Base-by-base conservation (phyloP, 805 yeast genomes). In the Isabelozyma rhagii region DNA sequence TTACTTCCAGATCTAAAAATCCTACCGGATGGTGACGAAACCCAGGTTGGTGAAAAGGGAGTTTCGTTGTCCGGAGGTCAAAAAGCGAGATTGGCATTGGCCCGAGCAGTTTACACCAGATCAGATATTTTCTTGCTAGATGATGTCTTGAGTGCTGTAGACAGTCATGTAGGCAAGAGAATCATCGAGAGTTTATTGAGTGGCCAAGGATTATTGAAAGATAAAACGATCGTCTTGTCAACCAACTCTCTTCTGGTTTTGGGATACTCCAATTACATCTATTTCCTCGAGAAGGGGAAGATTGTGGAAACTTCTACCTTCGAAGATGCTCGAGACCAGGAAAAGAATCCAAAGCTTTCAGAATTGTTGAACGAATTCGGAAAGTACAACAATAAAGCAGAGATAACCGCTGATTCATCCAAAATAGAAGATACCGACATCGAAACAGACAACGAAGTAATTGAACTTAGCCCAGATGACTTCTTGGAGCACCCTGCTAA, bases 71-170 rank as follows among this genome's bases (percentile, higher is more conserved):
- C 83, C 8, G 85, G 85, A 38, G 85, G 87, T 8, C 87, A 82
- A 59, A 82, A 80, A 59, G 85, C 86, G 0, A 65, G 91, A 62
- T 66, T 85, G 28, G 77, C 84, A 11, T 67, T 85, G 41, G 90
- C 90, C 0, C 76, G 91, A 58, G 88, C 89, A 0, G 85, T 85
- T 4, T 85, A 85, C 59, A 67, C 87, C 0, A 68, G 83, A 47
- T 74, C 79, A 2, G 87, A 84, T 63, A 70, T 84, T 6, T 78
- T 80, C 51, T 60, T 85, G 39, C 55, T 85, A 47, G 91, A 85
- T 67, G 91, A 85, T 60, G 74, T 85, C 25, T 68, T 85, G 49
- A 79, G 86, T 55, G 90, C 90, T 2, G 91, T 85, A 15, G 91
- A 85, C 68, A 82, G 87, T 2, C 84, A 84, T 60, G 91, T 85